Evolutionary conservation across 306 rosid genomes (phyloP).

Genomic region (Quercus dentata): DNA sequence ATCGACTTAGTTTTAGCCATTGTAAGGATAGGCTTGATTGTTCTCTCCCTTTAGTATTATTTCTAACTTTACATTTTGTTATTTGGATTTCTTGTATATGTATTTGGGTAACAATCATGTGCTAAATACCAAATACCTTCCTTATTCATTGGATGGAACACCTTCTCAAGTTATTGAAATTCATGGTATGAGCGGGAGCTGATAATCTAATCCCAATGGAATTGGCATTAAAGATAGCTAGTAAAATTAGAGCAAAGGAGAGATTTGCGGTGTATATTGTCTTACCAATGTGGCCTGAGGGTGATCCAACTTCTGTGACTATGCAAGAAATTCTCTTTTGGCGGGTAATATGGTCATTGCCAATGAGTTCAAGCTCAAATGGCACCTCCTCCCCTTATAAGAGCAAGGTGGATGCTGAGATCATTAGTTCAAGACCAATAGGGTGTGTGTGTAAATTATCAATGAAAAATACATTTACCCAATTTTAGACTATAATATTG

Average conservation of each 20-base stretch:
- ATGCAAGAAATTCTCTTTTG: slow-evolving; percentile 96
- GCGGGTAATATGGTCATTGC: slow-evolving; percentile 59
- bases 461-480: background rate
- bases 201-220: slow-evolving; percentile 97
- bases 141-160: background rate
- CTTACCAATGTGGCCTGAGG: slow-evolving; percentile 97
- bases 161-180: slow-evolving; percentile 12
- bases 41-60: background rate
- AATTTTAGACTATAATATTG: slow-evolving; percentile 8
- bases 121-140: slow-evolving; percentile 7
- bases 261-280: slow-evolving; percentile 84
- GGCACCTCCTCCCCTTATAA: too few relatives aligned
- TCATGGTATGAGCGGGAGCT: slow-evolving; percentile 64
- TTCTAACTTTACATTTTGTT: background rate
- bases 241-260: slow-evolving; percentile 82
- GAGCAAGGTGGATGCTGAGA: too few relatives aligned
- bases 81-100: slow-evolving; percentile 7
- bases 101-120: background rate
- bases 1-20: background rate
- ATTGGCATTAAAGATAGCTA: slow-evolving; percentile 80
- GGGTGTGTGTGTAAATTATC: too few relatives aligned
- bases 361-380: too few relatives aligned
- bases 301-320: slow-evolving; percentile 73
- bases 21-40: background rate
- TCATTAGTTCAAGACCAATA: too few relatives aligned